Conservation (phyloP, 495 filamentous ascomycete genomes). For the Annulohypoxylon maeteangense region DNA sequence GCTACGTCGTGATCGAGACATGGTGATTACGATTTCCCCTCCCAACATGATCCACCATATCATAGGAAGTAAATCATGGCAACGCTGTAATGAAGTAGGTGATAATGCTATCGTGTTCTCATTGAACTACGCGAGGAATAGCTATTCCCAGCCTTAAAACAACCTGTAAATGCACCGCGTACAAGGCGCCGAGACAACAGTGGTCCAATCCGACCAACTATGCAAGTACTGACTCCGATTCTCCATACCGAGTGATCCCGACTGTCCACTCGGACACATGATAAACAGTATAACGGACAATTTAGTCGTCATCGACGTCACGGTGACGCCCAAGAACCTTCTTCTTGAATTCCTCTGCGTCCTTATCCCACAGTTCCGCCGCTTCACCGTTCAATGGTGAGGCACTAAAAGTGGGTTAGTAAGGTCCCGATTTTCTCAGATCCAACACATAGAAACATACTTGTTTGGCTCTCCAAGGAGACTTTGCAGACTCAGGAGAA, state of each 20-base stretch:
- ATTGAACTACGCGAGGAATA: constrained; percentile 10
- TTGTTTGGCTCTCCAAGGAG: constrained; percentile 97
- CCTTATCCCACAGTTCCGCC: constrained; percentile 93
- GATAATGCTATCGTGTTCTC: constrained; percentile 6
- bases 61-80: neutral
- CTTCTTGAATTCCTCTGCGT: constrained; percentile 87
- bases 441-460: constrained; percentile 61
- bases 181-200: constrained; percentile 19
- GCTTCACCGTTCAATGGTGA: constrained; percentile 96
- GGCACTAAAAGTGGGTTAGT: constrained; percentile 65
- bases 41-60: neutral
- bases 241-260: constrained; percentile 44
- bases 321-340: constrained; percentile 67
- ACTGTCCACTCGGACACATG: constrained; percentile 24
- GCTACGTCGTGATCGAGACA: neutral
- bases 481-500: constrained; percentile 93
- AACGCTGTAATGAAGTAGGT: constrained; percentile 13
- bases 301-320: constrained; percentile 66
- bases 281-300: constrained; percentile 23
- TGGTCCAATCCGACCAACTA: constrained; percentile 20
- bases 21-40: neutral
- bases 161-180: constrained; percentile 41
- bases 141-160: constrained; percentile 24
- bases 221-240: constrained; percentile 52
- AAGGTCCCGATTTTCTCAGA: neutral